Evolutionary conservation across 2,329 filamentous ascomycete genomes (phyloP).

Genomic region (Atkinsonella hypoxylon): DNA sequence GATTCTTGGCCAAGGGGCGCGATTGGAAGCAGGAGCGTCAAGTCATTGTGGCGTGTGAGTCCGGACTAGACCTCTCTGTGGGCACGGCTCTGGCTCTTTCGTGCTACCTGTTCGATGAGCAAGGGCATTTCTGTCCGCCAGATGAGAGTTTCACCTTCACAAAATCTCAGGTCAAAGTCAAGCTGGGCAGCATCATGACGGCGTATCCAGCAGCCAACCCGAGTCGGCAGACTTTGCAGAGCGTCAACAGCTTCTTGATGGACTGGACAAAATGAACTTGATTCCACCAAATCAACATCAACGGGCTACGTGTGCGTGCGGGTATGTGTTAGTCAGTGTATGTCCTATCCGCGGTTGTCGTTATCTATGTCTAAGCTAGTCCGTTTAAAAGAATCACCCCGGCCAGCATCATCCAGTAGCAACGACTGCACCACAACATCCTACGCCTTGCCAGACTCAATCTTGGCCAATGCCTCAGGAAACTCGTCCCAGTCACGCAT

Average conservation of each 20-base stretch:
- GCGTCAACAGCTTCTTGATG: conserved; percentile 86
- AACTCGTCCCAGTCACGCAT: conserved; percentile 51
- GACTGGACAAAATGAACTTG: conserved; percentile 27
- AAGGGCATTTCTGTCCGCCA: conserved; percentile 33
- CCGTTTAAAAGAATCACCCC: not conserved
- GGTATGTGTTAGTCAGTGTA: too few relatives aligned
- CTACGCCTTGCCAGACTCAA: conserved; percentile 24
- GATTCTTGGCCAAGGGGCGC: conserved; percentile 18
- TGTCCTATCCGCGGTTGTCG: not conserved
- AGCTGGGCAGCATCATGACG: conserved; percentile 72
- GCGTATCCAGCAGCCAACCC: conserved; percentile 72
- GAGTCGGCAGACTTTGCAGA: conserved; percentile 73
- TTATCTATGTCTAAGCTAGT: not conserved
- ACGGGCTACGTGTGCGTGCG: too few relatives aligned
- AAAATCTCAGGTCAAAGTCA: conserved; percentile 66
- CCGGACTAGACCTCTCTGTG: conserved; percentile 68
- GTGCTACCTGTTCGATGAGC: conserved; percentile 59
- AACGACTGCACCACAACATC: not conserved
- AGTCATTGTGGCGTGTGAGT: conserved; percentile 57
- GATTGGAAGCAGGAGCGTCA: conserved; percentile 1
- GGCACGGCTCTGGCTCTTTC: conserved; percentile 65
- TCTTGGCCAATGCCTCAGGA: conserved; percentile 31
- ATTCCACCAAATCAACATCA: not conserved
- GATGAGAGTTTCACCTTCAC: conserved; percentile 32
- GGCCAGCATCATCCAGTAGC: not conserved